Evolutionary conservation across 1,284 basidiomycete species (phyloP), one percentile per base, ranked within the genome.

Genomic region (Microbotryum intermedium): DNA sequence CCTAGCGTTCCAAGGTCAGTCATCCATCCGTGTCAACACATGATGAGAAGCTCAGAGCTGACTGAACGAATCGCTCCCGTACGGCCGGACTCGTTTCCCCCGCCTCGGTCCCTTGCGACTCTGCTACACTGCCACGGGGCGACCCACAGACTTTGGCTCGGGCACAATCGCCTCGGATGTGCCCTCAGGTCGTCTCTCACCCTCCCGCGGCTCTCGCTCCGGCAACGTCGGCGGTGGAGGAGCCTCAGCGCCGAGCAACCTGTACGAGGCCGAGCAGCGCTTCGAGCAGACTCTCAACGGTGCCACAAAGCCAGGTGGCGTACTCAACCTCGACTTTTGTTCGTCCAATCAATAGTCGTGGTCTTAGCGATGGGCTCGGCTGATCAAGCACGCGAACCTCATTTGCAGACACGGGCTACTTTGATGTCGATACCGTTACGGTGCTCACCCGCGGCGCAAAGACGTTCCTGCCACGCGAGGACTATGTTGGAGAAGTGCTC

Each of bases 381-480:
- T 50, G 16, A 50, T 39, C 11, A 11, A 30, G 29, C 6, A 16
- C 4, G 44, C 13, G 23, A 16, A 23, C 49, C 23, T 30, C 2
- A 0, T 13, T 0, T 11, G n/a, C 53, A 67, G 66, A 79, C 64
- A 75, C 77, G 65, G 70, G 70, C n/a, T 77, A 77, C 70, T 79
- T 79, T 67, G 77, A 79, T 61, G 75, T 79, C 55, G 76, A 78
- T 61, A 76, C 70, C 13, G 21, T 57, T 26, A 75, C 74, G 4
- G 74, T 79, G 13, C 60, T 77, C 20, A 75, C 76, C 56, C 72
- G 78, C 13, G 73, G 76, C 34, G 73, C 70, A 23, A 69, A 73
- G 63, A 74, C 77, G 4, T 74, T 78, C 69, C 69, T 78, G 20
- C 78, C 78, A 2, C 69, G 72, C 18, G 72, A 76, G 50, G 75